phyloP scores from a whole-genome alignment of 106 monocot genomes.

The Apostasia shenzhenica region DNA sequence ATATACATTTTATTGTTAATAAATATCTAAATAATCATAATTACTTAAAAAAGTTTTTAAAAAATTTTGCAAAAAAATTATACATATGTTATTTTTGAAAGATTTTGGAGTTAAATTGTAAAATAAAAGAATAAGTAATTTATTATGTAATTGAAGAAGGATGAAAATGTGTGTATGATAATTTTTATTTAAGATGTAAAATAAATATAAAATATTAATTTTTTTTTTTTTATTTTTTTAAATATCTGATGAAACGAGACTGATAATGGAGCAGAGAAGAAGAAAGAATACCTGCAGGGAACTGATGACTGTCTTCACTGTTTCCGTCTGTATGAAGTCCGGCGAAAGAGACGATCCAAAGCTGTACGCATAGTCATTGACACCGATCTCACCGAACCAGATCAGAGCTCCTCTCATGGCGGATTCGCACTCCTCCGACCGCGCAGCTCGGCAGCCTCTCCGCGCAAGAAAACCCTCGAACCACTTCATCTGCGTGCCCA shows the following conservation, averaged over 20 bases:
- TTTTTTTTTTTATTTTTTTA: too few species aligned
- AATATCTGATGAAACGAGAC: not conserved
- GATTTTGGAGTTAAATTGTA: too few species aligned
- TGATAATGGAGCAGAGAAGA: not conserved
- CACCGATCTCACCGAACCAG: slow-evolving; percentile 95
- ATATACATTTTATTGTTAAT: too few species aligned
- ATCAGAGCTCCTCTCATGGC: slow-evolving; percentile 46
- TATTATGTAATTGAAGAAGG: too few species aligned
- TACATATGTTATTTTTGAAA: too few species aligned
- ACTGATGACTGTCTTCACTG: slow-evolving; percentile 29
- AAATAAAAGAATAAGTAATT: too few species aligned
- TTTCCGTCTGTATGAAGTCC: slow-evolving; percentile 24
- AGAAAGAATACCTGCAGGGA: slow-evolving; percentile 45
- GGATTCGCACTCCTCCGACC: slow-evolving; percentile 10
- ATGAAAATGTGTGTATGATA: too few species aligned
- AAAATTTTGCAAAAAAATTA: too few species aligned
- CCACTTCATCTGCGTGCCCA: slow-evolving; percentile 62
- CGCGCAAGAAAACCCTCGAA: slow-evolving; percentile 36
- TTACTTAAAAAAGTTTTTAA: too few species aligned
- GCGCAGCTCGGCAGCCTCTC: slow-evolving; percentile 10
- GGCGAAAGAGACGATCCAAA: slow-evolving; percentile 30
- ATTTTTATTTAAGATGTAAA: too few species aligned
- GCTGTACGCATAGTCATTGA: slow-evolving; percentile 76
- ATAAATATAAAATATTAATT: too few species aligned
- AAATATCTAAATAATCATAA: too few species aligned